Conservation (phyloP, 2,329 filamentous ascomycete genomes). For the Onygenales sp. region DNA sequence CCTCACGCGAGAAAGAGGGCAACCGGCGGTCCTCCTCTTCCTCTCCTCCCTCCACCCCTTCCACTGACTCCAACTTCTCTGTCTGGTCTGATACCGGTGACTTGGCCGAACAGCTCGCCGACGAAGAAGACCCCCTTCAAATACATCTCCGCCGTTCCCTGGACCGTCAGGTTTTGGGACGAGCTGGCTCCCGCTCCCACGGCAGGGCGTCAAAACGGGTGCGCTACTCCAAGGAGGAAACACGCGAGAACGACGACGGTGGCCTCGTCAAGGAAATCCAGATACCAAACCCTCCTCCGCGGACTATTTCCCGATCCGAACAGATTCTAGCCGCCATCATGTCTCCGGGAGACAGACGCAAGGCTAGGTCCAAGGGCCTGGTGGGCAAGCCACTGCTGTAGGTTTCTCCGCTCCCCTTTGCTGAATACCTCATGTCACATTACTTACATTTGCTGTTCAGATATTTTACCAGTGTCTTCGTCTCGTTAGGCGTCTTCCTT, state of each 20-base stretch:
- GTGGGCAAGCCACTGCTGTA: constrained; percentile 93
- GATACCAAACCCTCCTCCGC: constrained; percentile 60
- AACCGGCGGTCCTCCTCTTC: constrained; percentile 45
- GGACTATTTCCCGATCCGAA: constrained; percentile 56
- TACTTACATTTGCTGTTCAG: constrained; percentile 28
- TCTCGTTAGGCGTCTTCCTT: constrained; percentile 54
- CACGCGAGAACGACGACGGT: constrained; percentile 23
- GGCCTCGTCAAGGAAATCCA: constrained; percentile 46
- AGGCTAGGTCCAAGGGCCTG: constrained; percentile 73
- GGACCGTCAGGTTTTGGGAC: constrained; percentile 50
- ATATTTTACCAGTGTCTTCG: constrained; percentile 84
- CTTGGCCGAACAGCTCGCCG: constrained; percentile 79
- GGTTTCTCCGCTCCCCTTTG: constrained; percentile 18
- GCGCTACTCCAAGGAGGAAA: constrained; percentile 52
- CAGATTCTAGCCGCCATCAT: constrained; percentile 74
- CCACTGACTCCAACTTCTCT: constrained; percentile 56
- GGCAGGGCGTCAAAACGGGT: constrained; percentile 52
- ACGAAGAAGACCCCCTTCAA: constrained; percentile 71
- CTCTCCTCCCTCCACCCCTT: constrained; percentile 34
- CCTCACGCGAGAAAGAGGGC: constrained; percentile 40
- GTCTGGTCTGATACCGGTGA: constrained; percentile 94
- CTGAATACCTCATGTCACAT: background rate
- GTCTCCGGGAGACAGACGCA: constrained; percentile 60
- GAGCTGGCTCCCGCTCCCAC: constrained; percentile 22
- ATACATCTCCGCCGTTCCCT: constrained; percentile 58